Conservation (phyloP, 139 green algal species). For the Chlamydomonas asymmetrica region DNA sequence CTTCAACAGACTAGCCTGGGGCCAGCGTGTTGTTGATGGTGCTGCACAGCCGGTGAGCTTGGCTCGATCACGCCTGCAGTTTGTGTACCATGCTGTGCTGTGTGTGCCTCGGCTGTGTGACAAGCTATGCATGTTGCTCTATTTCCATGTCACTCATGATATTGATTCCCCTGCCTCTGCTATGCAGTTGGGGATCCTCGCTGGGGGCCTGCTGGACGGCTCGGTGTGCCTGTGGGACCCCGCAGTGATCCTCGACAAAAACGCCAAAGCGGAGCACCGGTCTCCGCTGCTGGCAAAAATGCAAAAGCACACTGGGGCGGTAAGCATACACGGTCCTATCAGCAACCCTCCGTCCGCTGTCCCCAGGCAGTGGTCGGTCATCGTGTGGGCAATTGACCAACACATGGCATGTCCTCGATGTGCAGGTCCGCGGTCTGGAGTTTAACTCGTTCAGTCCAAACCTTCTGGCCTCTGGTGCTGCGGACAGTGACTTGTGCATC, state of each 20-base stretch:
- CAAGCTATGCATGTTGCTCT: too few species aligned
- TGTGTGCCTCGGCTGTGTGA: too few species aligned
- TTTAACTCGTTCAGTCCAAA: conserved; percentile 94
- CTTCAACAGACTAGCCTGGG: conserved; percentile 90
- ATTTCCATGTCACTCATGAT: too few species aligned
- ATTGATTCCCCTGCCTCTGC: too few species aligned
- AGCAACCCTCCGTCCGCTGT: too few species aligned
- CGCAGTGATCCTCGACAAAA: conserved; percentile 62
- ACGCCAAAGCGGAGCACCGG: conserved; percentile 36
- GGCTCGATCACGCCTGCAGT: background rate
- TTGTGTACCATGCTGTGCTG: too few species aligned
- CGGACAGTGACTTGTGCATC: conserved; percentile 92
- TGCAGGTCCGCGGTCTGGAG: conserved; percentile 84
- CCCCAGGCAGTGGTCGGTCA: too few species aligned
- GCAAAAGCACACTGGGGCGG: conserved; percentile 80
- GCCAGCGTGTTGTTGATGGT: too few species aligned
- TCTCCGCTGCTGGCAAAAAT: conserved; percentile 68
- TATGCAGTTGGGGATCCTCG: conserved; percentile 85
- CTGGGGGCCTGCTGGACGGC: conserved; percentile 91
- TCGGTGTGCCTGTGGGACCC: conserved; percentile 92
- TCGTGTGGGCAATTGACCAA: too few species aligned
- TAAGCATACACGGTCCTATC: conserved; percentile 36
- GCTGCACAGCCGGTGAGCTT: conserved; percentile 15
- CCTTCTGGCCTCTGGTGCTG: conserved; percentile 88
- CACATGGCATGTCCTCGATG: too few species aligned